Evolutionary conservation across 805 yeast species (phyloP), one percentile per base, ranked within the genome.

Genomic region (Lipomyces anomalus): DNA sequence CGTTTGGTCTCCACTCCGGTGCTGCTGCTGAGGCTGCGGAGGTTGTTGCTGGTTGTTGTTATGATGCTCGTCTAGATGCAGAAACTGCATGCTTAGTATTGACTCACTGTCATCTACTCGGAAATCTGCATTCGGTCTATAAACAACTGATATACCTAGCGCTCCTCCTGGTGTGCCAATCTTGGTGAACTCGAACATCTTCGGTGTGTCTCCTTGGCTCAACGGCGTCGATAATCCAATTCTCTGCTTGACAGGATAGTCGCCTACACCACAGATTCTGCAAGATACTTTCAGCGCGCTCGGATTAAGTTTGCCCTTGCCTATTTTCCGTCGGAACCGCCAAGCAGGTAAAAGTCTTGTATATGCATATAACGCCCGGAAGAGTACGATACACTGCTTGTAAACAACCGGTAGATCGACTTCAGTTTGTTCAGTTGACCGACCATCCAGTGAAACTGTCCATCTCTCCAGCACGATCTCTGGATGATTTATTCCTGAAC

Each of bases 381-480:
- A 79, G 24, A 84, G 66, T 0, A 88, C 68, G 21, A 85, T 76
- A 24, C 89, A 75, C 55, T 82, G 83, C 57, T 84, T 86, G 66
- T 84, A 83, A 6, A 84, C 74, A 35, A 73, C 64, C 1, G 88
- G 84, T 13, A 83, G 69, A n/a, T n/a, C n/a, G n/a, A n/a, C n/a
- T n/a, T n/a, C n/a, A n/a, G n/a, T n/a, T n/a, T n/a, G n/a, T 43
- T 84, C 92, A 20, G 58, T 56, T 17, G 50, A 48, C 18, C 37
- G 39, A 16, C 75, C 65, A 57, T 83, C 89, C 49, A 89, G 75
- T 62, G 89, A 95, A 28, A 92, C 67, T 21, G 87, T 70, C 98
- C 98, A 92, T 48, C 98, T 73, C 60, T 92, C 98, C 46, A 92
- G 67, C 1, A 92, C 96, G n/a, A 92, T 76, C 63, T 90, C 97